Evolutionary conservation across 352 stramenopile genomes (phyloP).

Genomic region (Peronospora belbahrii): DNA sequence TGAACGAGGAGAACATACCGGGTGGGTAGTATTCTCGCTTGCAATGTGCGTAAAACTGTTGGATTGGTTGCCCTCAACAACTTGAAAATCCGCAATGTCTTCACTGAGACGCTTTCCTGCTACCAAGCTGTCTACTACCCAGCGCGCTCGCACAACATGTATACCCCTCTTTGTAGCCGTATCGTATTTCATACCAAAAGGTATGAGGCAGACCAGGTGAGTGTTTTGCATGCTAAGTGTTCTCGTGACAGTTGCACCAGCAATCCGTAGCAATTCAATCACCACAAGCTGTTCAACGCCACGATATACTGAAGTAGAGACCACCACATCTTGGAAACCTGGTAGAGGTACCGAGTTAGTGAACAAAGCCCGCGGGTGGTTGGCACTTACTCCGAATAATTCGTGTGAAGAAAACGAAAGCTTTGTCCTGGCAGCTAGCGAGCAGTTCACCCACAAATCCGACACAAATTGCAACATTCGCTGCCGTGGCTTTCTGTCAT

Average conservation of each 20-base stretch:
- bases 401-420: slow-evolving; percentile 47
- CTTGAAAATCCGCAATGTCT: slow-evolving; percentile 18
- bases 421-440: slow-evolving; percentile 34
- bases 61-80: slow-evolving; percentile 10
- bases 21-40: slow-evolving; percentile 4
- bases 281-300: slow-evolving; percentile 58
- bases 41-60: neutral
- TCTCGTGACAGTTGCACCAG: slow-evolving; percentile 41
- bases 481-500: slow-evolving; percentile 18
- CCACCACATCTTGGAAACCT: slow-evolving; percentile 42
- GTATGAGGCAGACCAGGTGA: slow-evolving; percentile 49
- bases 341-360: slow-evolving; percentile 31
- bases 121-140: slow-evolving; percentile 58
- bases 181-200: slow-evolving; percentile 52
- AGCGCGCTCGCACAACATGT: slow-evolving; percentile 48
- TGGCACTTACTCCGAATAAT: slow-evolving; percentile 31
- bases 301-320: slow-evolving; percentile 55
- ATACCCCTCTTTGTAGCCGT: slow-evolving; percentile 51
- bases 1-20: slow-evolving; percentile 4
- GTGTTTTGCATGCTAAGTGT: slow-evolving; percentile 54
- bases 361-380: slow-evolving; percentile 43
- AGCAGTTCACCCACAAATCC: slow-evolving; percentile 71
- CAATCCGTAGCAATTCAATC: slow-evolving; percentile 42
- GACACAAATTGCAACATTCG: slow-evolving; percentile 45
- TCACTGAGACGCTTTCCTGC: slow-evolving; percentile 36